Evolutionary conservation across 2,329 filamentous ascomycete genomes (phyloP), one percentile per base, ranked within the genome.

Genomic region (Rugonectria rugulosa): DNA sequence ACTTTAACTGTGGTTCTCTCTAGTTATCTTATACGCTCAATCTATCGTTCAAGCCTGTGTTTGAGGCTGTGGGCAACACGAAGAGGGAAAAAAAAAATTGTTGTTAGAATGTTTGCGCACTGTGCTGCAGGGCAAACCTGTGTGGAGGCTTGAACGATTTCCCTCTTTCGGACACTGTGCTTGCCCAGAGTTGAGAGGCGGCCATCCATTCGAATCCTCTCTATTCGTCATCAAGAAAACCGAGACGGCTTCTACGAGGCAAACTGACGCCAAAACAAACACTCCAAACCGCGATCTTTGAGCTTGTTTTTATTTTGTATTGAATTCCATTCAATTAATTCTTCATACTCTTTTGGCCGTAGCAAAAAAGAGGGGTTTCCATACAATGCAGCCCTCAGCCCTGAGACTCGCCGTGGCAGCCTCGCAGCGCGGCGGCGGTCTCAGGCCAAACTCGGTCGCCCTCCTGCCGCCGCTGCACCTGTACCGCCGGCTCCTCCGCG

Each of bases 401-500:
- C 36, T 58, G 5, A 63, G 65, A 31, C 57, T 77, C 24, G 79
- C 79, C 20, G 75, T 77, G 7, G 74, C 77, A 27, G 58, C 70
- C 56, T 54, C 68, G 14, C 66, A n/a, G n/a, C n/a, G n/a, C n/a
- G n/a, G 68, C 20, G 69, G 60, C 29, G 70, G 72, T 27, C 65
- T 80, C 21, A 65, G 68, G 2, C 75, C 75, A 9, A 66, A 72
- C 17, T 73, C 75, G 5, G 76, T 90, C 71, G 90, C 91, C 34
- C 83, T 97, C 11, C 82, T 97, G 32, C 92, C 93, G 6, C 93
- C 93, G 0, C 89, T 98, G 42, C 91, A 88, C 3, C 83, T 99
- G 8, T 99, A 98, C 78, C 86, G 95, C 56, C 87, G 95, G 29
- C 78, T 99, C 21, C 81, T 99, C 24, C 88, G 95, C 62, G 88